Evolutionary conservation across 345 rosid genomes (phyloP), one percentile per base, ranked within the genome.

Genomic region (Nephelium lappaceum): DNA sequence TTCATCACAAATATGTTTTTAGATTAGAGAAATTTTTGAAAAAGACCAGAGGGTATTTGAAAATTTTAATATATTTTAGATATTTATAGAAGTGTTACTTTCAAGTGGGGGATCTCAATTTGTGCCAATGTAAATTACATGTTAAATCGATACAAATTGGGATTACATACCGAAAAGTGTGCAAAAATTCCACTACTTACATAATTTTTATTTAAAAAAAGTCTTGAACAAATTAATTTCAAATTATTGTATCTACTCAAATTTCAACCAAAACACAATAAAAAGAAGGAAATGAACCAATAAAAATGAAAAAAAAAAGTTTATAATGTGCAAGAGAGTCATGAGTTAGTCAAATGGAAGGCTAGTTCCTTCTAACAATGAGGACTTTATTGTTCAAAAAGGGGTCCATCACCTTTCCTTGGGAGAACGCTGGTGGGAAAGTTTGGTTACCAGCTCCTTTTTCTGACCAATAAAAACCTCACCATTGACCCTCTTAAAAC

Each of bases 391-490:
- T 39, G 71, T 79, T 80, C 76, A 75, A 27, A 78, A 66, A 73
- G 78, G 73, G 81, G 80, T 75, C 76, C 84, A 64, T 64, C 11
- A 21, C 27, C 76, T 74, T 78, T 62, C 47, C 36, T 78, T 7
- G 79, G 57, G 24, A 65, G 58, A 75, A 71, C 57, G 49, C 57
- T 12, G 83, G 89, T 84, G 85, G 82, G 80, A 82, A 84, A 84
- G 78, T 85, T 83, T 80, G 88, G 85, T 88, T 76, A 85, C 86
- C 88, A 70, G 88, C 90, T 81, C 83, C 87, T 60, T 79, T 84
- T 83, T 61, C 75, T 83, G 89, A 83, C 89, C 85, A 84, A 74
- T 74, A 15, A 45, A 31, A 62, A 60, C 45, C 68, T 10, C 18
- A 49, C 31, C 71, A 42, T 73, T 79, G 77, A 83, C 80, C 70